A percentile compares a stretch with the other conserved stretches of the same genome.
These are phyloP conservation scores for Panaeolus cyanescens DNA, from an alignment of 768 basidiomycete species.

Conservation along the genomic window DNA sequence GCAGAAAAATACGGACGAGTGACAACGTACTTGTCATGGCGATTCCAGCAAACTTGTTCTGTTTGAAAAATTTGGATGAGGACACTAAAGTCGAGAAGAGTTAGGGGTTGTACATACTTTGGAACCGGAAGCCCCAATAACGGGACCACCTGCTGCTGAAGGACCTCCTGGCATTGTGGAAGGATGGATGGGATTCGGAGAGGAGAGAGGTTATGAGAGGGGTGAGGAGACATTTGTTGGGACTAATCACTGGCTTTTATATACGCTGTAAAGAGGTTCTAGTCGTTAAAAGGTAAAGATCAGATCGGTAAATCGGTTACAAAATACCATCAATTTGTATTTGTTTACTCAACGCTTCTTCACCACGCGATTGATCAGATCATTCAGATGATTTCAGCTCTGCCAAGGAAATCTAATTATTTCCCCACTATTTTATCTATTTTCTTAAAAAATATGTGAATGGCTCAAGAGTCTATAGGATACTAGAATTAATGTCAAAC, in stretches of 20 bases:
- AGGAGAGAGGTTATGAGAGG: conserved; percentile 7
- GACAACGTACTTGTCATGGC: conserved; percentile 35
- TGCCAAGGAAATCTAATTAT: no score
- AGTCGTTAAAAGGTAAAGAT: no score
- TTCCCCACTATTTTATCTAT: no score
- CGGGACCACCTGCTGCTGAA: conserved; percentile 27
- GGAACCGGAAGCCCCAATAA: conserved; percentile 33
- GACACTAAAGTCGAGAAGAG: background rate
- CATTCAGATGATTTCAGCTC: no score
- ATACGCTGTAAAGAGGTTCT: no score
- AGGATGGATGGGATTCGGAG: conserved; percentile 9
- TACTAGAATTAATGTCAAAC: no score
- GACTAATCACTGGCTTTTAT: conserved; percentile 10
- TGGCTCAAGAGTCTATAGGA: no score
- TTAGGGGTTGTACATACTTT: conserved; percentile 24
- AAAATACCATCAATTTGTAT: no score
- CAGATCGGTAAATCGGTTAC: no score
- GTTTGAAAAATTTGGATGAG: conserved; percentile 1
- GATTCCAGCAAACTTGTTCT: conserved; percentile 43
- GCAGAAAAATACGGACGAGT: background rate
- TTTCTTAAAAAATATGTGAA: no score
- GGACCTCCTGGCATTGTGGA: conserved; percentile 43
- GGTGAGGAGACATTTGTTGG: conserved; percentile 8
- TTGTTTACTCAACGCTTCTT: no score
- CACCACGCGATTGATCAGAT: no score